Conservation (phyloP, 2,329 filamentous ascomycete genomes). For the Phialophora macrospora region DNA sequence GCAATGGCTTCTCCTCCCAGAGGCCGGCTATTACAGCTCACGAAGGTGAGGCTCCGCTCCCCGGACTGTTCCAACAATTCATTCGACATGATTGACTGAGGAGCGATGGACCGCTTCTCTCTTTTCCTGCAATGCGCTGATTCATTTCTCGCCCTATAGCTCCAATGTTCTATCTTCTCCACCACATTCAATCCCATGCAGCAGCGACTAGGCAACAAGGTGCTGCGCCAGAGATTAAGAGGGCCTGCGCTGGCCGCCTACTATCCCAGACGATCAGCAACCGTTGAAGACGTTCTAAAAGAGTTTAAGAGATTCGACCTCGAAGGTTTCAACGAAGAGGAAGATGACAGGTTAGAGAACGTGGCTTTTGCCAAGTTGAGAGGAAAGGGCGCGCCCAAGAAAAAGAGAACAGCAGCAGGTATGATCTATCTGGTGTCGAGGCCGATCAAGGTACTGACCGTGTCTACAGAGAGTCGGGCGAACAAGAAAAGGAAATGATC, state of each 20-base stretch:
- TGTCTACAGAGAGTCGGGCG: constrained; percentile 25
- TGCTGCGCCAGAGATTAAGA: constrained; percentile 83
- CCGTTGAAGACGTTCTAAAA: constrained; percentile 74
- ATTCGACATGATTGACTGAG: not conserved
- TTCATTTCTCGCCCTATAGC: constrained; percentile 56
- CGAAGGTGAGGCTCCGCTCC: constrained; percentile 28
- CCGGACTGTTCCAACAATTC: not conserved
- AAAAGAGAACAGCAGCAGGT: constrained; percentile 70
- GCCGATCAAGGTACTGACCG: constrained; percentile 14
- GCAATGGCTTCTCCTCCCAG: constrained; percentile 32
- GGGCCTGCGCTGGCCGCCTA: constrained; percentile 85
- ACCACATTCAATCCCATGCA: constrained; percentile 87
- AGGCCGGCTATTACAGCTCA: constrained; percentile 37
- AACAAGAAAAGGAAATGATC: constrained; percentile 33
- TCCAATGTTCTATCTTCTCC: constrained; percentile 89
- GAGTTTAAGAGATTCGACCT: constrained; percentile 68
- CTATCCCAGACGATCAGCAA: constrained; percentile 78
- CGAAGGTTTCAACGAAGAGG: constrained; percentile 72
- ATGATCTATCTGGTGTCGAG: constrained; percentile 27
- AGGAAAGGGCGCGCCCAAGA: constrained; percentile 88
- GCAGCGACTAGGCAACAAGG: constrained; percentile 83
- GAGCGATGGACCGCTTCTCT: not conserved
- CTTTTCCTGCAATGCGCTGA: constrained; percentile 5
- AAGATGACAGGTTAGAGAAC: constrained; percentile 79
- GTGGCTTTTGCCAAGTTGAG: constrained; percentile 69